Evolutionary conservation across 2,329 filamentous ascomycete species (phyloP), one percentile per base, ranked within the genome.

Genomic region (Venturia oleaginea): DNA sequence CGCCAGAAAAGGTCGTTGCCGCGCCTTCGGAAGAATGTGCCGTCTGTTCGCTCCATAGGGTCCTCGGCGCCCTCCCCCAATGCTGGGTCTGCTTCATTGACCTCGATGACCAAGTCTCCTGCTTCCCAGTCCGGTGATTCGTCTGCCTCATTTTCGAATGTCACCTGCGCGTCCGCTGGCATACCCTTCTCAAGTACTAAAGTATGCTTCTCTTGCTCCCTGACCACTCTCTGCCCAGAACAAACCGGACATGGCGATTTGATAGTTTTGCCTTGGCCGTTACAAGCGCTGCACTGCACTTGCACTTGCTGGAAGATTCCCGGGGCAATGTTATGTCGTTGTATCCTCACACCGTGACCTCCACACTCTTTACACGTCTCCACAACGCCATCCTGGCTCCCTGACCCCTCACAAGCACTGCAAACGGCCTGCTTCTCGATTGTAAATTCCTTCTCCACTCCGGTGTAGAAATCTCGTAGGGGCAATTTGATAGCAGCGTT

Each of bases 241-340:
- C 94, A 99, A 1, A 88, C 83, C 6, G 85, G 83, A 73, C 94
- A 99, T 68, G 89, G 90, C 76, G 96, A 86, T 78, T 89, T 89
- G 74, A 97, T 91, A 60, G 84, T 88, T 81, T 96, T 91, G 65
- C 94, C 94, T 67, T 91, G 86, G 0, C 95, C 94, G 42, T 87
- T 88, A 73, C 94, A 99, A 67, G 84, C 84, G 72, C 97, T 92
- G 76, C 94, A 99, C 67, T 88, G 84, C 76, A 88, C 88, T 80
- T 99, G 94, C 70, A 97, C 86, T 79, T 99, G 94, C 80, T 97
- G 94, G 82, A 92, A 96, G 79, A 99, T 96, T n/a, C 94, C 94
- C 0, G 94, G 94, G 0, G 92, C 93, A 51, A 99, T 84, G 84
- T 93, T 90, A 72, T 96, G 91, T 76, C 94, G 93, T 76, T 92